A percentile compares a stretch with the other conserved stretches of the same genome.
Conservation (phyloP, 148 eudicot genomes). For the Camellia japonica region DNA sequence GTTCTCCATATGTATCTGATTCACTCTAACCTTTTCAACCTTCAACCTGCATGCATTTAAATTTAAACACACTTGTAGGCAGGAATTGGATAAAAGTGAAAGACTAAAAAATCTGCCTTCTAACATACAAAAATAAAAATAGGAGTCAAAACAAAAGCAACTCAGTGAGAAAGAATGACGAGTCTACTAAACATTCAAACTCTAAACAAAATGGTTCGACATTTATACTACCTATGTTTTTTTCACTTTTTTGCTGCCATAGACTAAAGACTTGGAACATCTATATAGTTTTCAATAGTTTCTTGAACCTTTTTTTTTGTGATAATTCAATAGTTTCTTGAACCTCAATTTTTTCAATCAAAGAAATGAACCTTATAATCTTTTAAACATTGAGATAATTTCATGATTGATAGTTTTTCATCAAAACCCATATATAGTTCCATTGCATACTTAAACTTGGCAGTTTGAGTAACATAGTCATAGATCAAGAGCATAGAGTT, state of each 20-base stretch:
- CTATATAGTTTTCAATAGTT: background rate
- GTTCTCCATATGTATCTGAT: conserved; percentile 81
- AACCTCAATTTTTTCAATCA: no score
- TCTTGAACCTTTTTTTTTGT: background rate
- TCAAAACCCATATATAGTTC: no score
- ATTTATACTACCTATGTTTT: background rate
- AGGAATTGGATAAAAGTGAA: background rate
- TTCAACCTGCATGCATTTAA: conserved; percentile 52
- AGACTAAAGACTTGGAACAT: background rate
- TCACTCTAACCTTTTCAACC: conserved; percentile 59
- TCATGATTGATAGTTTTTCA: no score
- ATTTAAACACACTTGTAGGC: background rate
- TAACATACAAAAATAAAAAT: no score
- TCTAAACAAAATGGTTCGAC: background rate
- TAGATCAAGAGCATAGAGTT: no score
- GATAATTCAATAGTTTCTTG: no score
- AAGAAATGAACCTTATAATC: no score
- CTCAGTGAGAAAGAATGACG: background rate
- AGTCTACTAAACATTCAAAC: background rate
- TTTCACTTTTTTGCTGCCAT: background rate
- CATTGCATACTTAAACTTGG: no score
- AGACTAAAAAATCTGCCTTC: background rate
- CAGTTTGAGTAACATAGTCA: no score
- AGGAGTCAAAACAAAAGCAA: background rate
- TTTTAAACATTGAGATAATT: no score